Conservation (phyloP, 2,329 filamentous ascomycete species). For the Colletotrichum navitas region DNA sequence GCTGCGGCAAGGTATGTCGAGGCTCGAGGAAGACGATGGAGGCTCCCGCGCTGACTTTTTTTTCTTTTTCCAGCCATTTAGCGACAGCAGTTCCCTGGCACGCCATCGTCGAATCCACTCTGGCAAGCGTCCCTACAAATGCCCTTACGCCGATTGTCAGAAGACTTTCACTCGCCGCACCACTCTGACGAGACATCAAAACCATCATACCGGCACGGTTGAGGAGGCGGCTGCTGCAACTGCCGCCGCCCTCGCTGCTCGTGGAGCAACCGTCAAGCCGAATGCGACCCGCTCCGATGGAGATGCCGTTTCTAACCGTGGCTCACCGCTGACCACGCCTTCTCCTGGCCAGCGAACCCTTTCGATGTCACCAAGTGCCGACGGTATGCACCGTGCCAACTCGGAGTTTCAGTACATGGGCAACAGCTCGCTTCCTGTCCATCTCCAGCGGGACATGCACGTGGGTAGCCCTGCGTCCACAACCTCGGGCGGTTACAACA, state of each 20-base stretch:
- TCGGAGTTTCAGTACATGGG: conserved; percentile 81
- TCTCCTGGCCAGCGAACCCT: conserved; percentile 84
- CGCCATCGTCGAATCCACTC: conserved; percentile 95
- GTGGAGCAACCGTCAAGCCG: conserved; percentile 55
- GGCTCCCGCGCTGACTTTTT: conserved; percentile 43
- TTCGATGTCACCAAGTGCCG: conserved; percentile 83
- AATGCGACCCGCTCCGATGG: conserved; percentile 74
- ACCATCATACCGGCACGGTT: conserved; percentile 93
- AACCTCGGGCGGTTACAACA: conserved; percentile 70
- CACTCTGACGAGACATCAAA: conserved; percentile 94
- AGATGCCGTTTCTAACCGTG: conserved; percentile 77
- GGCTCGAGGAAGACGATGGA: not conserved
- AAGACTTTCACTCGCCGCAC: conserved; percentile 98
- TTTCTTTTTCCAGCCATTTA: conserved; percentile 78
- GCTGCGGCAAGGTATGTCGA: conserved; percentile 85
- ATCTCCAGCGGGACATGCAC: conserved; percentile 82
- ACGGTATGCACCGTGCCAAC: conserved; percentile 74
- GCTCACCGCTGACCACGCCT: conserved; percentile 82
- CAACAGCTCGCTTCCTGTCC: conserved; percentile 83
- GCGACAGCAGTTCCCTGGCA: conserved; percentile 93
- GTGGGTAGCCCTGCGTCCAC: conserved; percentile 79
- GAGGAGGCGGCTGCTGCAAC: conserved; percentile 93
- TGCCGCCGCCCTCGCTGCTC: conserved; percentile 81
- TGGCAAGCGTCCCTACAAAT: conserved; percentile 96
- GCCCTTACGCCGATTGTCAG: conserved; percentile 95